A percentile compares a stretch with the other conserved stretches of the same genome.
phyloP scores from a whole-genome alignment of 306 rosid genomes.

The Trifolium repens region DNA sequence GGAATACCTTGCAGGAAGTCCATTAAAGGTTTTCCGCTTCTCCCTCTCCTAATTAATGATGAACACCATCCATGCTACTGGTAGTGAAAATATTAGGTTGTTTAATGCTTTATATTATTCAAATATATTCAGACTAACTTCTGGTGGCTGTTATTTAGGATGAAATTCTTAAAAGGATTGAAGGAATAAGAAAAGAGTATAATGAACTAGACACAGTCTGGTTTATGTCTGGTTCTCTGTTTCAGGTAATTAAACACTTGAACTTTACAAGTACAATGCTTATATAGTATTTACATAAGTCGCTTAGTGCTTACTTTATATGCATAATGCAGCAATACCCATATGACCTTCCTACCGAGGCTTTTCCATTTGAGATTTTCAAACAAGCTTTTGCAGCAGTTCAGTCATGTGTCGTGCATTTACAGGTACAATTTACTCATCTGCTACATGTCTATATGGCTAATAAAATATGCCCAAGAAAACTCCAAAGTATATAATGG shows the following conservation, averaged over 20 bases:
- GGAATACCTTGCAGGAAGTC: constrained; percentile 85
- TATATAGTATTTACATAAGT: constrained; percentile 20
- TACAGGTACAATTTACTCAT: constrained; percentile 65
- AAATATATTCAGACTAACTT: constrained; percentile 35
- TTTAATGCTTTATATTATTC: constrained; percentile 38
- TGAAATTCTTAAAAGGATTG: constrained; percentile 79
- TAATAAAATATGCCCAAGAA: constrained; percentile 10
- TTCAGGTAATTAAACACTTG: constrained; percentile 68
- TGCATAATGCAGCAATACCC: constrained; percentile 89
- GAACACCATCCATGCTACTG: constrained; percentile 1
- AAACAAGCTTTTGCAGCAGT: constrained; percentile 98
- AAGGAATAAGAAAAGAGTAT: constrained; percentile 93
- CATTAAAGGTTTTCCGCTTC: constrained; percentile 66
- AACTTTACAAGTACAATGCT: constrained; percentile 15
- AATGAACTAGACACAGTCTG: constrained; percentile 96
- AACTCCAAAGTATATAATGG: not conserved
- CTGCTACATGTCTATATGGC: not conserved
- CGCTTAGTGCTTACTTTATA: constrained; percentile 38
- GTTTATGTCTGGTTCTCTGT: constrained; percentile 99
- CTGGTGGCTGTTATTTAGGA: constrained; percentile 59
- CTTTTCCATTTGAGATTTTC: constrained; percentile 94
- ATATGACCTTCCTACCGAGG: constrained; percentile 94
- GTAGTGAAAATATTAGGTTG: constrained; percentile 20
- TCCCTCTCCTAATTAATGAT: constrained; percentile 19
- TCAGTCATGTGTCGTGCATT: constrained; percentile 98